Evolutionary conservation across 805 yeast species (phyloP).

Genomic region (Saccharomyces jurei): DNA sequence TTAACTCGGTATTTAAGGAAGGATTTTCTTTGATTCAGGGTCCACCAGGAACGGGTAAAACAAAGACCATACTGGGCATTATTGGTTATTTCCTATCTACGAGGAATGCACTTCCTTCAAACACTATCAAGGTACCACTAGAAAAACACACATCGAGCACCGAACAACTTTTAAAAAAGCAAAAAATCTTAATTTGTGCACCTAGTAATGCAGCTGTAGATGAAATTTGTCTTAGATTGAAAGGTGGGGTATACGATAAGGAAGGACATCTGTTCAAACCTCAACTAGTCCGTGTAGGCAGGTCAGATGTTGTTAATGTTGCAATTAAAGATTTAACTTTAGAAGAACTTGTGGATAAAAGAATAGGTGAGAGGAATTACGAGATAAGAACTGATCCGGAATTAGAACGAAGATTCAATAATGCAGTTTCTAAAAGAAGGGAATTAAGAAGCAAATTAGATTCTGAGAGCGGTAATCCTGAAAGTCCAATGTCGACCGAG

Average conservation of each 20-base stretch:
- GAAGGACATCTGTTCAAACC: conserved; percentile 51
- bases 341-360: conserved; percentile 74
- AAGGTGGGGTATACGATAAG: conserved; percentile 56
- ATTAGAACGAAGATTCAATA: conserved; percentile 37
- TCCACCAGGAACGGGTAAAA: conserved; percentile 99
- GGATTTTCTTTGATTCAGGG: conserved; percentile 95
- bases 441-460: conserved; percentile 37
- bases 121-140: conserved; percentile 30
- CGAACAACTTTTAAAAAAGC: conserved; percentile 27
- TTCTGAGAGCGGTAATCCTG: conserved; percentile 35
- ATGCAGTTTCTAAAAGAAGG: conserved; percentile 54
- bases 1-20: conserved; percentile 52
- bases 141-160: conserved; percentile 14
- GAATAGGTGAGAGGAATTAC: conserved; percentile 36
- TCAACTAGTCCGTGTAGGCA: conserved; percentile 75
- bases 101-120: conserved; percentile 17
- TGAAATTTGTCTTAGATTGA: conserved; percentile 78
- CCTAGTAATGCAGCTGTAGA: conserved; percentile 99
- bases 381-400: conserved; percentile 37
- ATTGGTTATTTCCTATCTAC: conserved; percentile 65
- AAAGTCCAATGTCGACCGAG: conserved; percentile 40
- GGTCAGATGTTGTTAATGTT: conserved; percentile 78
- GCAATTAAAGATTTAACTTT: conserved; percentile 76
- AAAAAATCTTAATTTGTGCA: conserved; percentile 82
- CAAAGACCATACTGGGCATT: conserved; percentile 90